Evolutionary conservation across 805 yeast genomes (phyloP).

Genomic region (Clavispora santaluciae): DNA sequence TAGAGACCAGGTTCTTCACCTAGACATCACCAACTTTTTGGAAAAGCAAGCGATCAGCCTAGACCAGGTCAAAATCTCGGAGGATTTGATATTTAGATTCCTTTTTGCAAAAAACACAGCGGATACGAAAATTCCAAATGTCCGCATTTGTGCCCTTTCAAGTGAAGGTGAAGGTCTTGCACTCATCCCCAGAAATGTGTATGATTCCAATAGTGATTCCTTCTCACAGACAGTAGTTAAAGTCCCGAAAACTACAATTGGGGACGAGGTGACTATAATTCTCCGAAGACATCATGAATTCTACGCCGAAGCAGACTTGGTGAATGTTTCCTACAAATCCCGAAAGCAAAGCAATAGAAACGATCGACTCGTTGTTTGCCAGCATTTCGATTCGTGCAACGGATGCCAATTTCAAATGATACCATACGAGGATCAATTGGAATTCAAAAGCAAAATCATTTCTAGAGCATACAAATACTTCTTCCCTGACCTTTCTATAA

Average conservation of each 20-base stretch:
- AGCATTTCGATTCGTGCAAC: constrained; percentile 31
- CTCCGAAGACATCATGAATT: constrained; percentile 27
- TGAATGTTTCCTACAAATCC: constrained; percentile 14
- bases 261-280: constrained; percentile 30
- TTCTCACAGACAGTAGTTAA: constrained; percentile 19
- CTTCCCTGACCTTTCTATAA: constrained; percentile 20
- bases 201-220: constrained; percentile 8
- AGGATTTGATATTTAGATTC: constrained; percentile 20
- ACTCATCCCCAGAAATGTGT: constrained; percentile 19
- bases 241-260: constrained; percentile 37
- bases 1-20: constrained; percentile 18
- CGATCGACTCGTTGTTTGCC: constrained; percentile 26
- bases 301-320: constrained; percentile 27
- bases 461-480: constrained; percentile 31
- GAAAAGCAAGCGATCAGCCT: constrained; percentile 5
- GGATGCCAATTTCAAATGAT: constrained; percentile 44
- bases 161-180: constrained; percentile 37
- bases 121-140: constrained; percentile 6
- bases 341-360: constrained; percentile 15
- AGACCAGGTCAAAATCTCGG: constrained; percentile 17
- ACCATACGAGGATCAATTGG: constrained; percentile 33
- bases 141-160: constrained; percentile 24
- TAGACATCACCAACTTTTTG: constrained; percentile 24
- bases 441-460: constrained; percentile 26
- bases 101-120: constrained; percentile 18